phyloP scores from a whole-genome alignment of 2,329 filamentous ascomycete species.

The Lithohypha guttulata region DNA sequence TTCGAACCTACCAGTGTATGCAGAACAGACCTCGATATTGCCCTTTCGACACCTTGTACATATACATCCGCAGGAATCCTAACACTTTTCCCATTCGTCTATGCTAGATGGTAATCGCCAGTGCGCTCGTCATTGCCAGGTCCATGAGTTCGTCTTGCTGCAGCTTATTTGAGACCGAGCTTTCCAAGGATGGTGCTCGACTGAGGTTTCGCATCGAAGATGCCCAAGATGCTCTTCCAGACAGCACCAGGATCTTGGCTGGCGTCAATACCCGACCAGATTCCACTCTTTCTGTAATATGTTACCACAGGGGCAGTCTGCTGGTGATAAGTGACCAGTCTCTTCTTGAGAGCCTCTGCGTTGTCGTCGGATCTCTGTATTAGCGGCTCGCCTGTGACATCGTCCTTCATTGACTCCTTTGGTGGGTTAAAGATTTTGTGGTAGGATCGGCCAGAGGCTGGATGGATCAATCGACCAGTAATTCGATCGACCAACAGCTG shows the following conservation, averaged over 20 bases:
- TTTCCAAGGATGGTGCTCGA: constrained; percentile 40
- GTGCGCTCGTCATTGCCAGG: no score
- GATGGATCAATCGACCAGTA: constrained; percentile 90
- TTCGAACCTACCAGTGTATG: background rate
- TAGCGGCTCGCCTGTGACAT: constrained; percentile 90
- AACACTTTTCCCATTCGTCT: no score
- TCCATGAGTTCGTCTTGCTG: no score
- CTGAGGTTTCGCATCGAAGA: constrained; percentile 56
- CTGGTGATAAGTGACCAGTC: constrained; percentile 80
- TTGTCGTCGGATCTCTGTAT: constrained; percentile 97
- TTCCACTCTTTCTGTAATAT: constrained; percentile 95
- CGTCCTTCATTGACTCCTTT: constrained; percentile 87
- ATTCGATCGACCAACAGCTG: constrained; percentile 86
- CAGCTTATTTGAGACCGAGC: constrained; percentile 36
- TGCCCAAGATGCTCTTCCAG: constrained; percentile 81
- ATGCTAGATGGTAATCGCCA: no score
- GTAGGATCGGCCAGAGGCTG: constrained; percentile 90
- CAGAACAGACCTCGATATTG: no score
- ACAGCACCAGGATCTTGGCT: constrained; percentile 92
- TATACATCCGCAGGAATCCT: no score
- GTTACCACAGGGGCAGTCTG: constrained; percentile 87
- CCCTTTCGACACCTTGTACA: no score
- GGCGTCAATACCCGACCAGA: constrained; percentile 92
- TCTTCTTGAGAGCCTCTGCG: constrained; percentile 89
- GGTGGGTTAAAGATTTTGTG: constrained; percentile 99